Base-by-base conservation (phyloP, 2,329 filamentous ascomycete species). In the Hirsutella thompsonii region DNA sequence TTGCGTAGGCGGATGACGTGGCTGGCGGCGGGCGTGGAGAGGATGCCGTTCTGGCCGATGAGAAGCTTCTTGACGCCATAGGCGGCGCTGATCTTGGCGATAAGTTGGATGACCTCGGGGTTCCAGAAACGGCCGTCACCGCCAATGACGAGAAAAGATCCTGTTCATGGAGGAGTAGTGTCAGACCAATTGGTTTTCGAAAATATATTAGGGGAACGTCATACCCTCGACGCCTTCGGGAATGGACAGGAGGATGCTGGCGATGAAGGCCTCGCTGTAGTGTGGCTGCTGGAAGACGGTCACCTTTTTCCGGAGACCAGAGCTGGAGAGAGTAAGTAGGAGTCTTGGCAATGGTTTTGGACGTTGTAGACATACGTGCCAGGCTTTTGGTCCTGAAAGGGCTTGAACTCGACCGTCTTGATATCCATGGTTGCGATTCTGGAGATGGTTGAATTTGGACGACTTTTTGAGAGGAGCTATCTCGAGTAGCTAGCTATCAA, bases 51-150 rank as follows among this genome's bases (percentile, higher is more conserved):
- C 66, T 95, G 89, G 46, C 92, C 92, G 67, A 98, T 84, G 58
- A 98, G 66, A 42, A 98, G 80, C 79, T 96, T 98, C 84, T 94
- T 96, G 59, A 96, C 92, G 48, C 92, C 92, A 59, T 98, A 96
- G 41, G 89, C 92, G 52, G 87, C 84, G 62, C 88, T 82, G 56
- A 98, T 96, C 74, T 94, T 94, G 54, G 90, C 90, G 61, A 96
- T 96, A 66, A 94, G 67, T 68, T 96, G 90, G 52, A 94, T 83
- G 46, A 94, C 90, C 63, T 96, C 90, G 36, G 89, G 84, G 69
- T 98, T 98, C 78, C 83, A 96, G 76, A 80, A 98, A 50, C 92
- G 84, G 47, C 92, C 92, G 71, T 98, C 92, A 56, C 92, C 92
- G 57, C 89, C 92, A 61, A 98, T 94, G 62, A 98, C 90, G 50